These are phyloP conservation scores for Podaxis sp. DNA, from an alignment of 768 basidiomycete species.

Conservation along the genomic window DNA sequence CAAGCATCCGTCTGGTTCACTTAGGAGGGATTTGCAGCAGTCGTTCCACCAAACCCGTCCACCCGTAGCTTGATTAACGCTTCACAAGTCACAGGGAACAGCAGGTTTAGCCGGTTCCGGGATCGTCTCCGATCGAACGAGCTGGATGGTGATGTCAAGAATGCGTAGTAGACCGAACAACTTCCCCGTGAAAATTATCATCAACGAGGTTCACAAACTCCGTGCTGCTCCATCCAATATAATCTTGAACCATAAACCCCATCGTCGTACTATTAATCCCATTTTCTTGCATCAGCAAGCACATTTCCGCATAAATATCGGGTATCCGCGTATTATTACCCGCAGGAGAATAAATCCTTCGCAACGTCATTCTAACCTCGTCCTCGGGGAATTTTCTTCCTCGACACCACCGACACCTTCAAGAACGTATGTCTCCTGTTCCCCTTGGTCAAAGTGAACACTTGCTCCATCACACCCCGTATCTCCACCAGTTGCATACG, in stretches of 20 bases:
- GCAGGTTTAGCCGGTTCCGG: conserved; percentile 10
- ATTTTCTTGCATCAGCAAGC: conserved; percentile 11
- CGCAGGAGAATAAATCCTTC: conserved; percentile 10
- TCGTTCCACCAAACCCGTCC: conserved; percentile 11
- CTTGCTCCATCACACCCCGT: conserved; percentile 19
- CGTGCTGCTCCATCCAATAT: conserved; percentile 7
- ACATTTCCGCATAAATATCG: background rate
- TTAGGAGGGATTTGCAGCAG: conserved; percentile 8
- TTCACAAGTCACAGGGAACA: conserved; percentile 4
- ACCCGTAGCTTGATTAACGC: conserved; percentile 14
- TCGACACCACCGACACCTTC: conserved; percentile 13
- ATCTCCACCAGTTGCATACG: conserved; percentile 11
- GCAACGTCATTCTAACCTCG: conserved; percentile 14
- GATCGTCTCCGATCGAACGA: conserved; percentile 14
- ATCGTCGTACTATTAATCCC: conserved; percentile 10
- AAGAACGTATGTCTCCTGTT: conserved; percentile 16
- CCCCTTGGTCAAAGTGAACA: conserved; percentile 19
- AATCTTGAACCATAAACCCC: conserved; percentile 9
- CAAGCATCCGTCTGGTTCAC: conserved; percentile 1
- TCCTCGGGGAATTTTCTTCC: conserved; percentile 2
- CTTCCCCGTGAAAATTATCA: background rate
- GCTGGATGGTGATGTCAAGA: conserved; percentile 4
- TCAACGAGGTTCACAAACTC: conserved; percentile 7
- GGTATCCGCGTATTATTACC: conserved; percentile 1
- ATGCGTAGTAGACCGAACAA: conserved; percentile 3